These are phyloP conservation scores for Hericium erinaceus DNA, from an alignment of 768 basidiomycete species.

Conservation along the genomic window DNA sequence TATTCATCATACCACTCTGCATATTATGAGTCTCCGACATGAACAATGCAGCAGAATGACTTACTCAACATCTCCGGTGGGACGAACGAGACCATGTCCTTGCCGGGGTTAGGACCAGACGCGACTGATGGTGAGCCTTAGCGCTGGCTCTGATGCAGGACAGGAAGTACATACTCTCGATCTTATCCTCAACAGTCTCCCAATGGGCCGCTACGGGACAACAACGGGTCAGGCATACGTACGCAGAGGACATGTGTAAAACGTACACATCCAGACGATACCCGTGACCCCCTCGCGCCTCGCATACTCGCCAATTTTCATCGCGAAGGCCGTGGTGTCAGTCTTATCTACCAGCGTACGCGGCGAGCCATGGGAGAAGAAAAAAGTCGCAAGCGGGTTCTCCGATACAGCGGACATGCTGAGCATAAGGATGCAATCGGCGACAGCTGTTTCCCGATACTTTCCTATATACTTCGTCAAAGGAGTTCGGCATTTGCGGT, in stretches of 20 bases:
- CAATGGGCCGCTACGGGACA: background rate
- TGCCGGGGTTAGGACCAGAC: background rate
- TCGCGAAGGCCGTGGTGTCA: conserved; percentile 1
- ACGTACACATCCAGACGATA: conserved; percentile 7
- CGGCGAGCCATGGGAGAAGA: conserved; percentile 8
- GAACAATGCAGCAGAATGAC: background rate
- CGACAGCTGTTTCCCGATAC: background rate
- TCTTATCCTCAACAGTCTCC: conserved; percentile 1
- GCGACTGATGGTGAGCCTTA: too few relatives aligned
- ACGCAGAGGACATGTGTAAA: too few relatives aligned
- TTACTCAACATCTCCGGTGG: conserved; percentile 2
- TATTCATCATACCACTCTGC: conserved; percentile 5
- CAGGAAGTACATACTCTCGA: background rate
- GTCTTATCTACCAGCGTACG: conserved; percentile 1
- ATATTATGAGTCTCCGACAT: background rate
- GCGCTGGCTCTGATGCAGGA: too few relatives aligned
- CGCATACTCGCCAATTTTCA: conserved; percentile 5
- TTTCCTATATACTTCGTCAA: too few relatives aligned
- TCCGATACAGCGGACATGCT: background rate
- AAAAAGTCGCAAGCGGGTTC: conserved; percentile 3
- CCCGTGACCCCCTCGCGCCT: background rate
- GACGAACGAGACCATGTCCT: conserved; percentile 4
- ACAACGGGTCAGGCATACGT: background rate
- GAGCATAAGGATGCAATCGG: background rate
- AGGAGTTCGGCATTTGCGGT: too few relatives aligned